These are phyloP conservation scores for Aquilaria yunnanensis DNA, from an alignment of 345 rosid species.

Conservation along the genomic window DNA sequence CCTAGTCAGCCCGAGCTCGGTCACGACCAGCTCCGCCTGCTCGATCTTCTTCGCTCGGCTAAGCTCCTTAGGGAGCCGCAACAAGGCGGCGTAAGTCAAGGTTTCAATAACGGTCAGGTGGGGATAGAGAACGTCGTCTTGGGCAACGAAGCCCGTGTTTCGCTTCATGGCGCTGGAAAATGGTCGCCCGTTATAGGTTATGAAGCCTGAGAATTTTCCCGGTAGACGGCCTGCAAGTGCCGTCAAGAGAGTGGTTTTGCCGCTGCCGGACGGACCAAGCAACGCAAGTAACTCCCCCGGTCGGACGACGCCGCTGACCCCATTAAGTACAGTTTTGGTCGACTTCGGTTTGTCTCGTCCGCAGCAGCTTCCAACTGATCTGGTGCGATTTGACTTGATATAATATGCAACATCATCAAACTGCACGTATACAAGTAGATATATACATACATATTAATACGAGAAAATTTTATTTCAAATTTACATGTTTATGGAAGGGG, in stretches of 20 bases:
- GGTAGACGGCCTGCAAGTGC: constrained; percentile 70
- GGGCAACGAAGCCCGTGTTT: constrained; percentile 71
- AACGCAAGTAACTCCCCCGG: constrained; percentile 91
- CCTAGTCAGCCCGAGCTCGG: constrained; percentile 66
- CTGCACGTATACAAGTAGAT: constrained; percentile 26
- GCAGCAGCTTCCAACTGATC: constrained; percentile 22
- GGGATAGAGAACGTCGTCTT: constrained; percentile 82
- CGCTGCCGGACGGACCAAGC: constrained; percentile 97
- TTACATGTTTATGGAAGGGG: neutral
- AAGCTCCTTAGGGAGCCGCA: constrained; percentile 65
- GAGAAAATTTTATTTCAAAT: neutral
- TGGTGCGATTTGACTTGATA: constrained; percentile 26
- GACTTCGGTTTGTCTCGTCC: constrained; percentile 41
- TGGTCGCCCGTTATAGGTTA: constrained; percentile 53
- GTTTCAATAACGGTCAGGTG: constrained; percentile 86
- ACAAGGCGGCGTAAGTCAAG: constrained; percentile 62
- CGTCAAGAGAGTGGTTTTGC: constrained; percentile 84
- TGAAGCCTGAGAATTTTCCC: constrained; percentile 63
- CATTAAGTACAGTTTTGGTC: constrained; percentile 51
- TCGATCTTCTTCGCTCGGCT: constrained; percentile 50
- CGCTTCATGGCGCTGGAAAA: constrained; percentile 78
- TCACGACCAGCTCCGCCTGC: constrained; percentile 56
- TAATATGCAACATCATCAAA: constrained; percentile 68
- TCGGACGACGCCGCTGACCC: constrained; percentile 70
- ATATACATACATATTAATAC: neutral